phyloP scores from a whole-genome alignment of 2,329 filamentous ascomycete species.

The Zalaria sp. region DNA sequence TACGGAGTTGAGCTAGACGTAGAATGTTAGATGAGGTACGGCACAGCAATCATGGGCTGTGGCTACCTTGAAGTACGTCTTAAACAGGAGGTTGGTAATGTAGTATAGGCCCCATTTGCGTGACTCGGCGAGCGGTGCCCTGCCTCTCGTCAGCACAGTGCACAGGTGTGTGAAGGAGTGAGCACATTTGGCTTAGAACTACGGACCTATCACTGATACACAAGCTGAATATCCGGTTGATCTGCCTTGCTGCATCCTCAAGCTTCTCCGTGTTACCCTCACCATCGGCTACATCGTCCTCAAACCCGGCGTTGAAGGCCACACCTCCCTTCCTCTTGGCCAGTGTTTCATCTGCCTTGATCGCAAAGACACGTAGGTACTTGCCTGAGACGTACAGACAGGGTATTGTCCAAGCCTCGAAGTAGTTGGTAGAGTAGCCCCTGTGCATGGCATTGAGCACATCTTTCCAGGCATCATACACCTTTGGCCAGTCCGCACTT shows the following conservation, averaged over 20 bases:
- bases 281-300: conserved; percentile 74
- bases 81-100: conserved; percentile 88
- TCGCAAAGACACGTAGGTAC: conserved; percentile 75
- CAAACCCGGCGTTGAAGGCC: conserved; percentile 31
- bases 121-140: conserved; percentile 59
- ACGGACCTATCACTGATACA: conserved; percentile 78
- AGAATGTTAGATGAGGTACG: background rate
- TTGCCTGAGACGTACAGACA: conserved; percentile 79
- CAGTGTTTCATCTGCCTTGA: conserved; percentile 67
- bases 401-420: conserved; percentile 85
- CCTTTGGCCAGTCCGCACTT: conserved; percentile 58
- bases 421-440: conserved; percentile 61
- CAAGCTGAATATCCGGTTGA: conserved; percentile 84
- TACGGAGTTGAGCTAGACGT: conserved; percentile 59
- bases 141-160: background rate
- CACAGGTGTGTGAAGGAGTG: background rate
- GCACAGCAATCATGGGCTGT: background rate
- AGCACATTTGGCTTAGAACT: conserved; percentile 1
- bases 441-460: conserved; percentile 62
- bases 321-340: conserved; percentile 32
- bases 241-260: conserved; percentile 76
- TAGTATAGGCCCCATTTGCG: conserved; percentile 98
- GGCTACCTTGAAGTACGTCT: conserved; percentile 78
- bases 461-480: conserved; percentile 84
- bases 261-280: conserved; percentile 68